Percentiles rank a stretch among this genome's conserved stretches.
Conservation (phyloP, 2,329 filamentous ascomycete species). For the Alternaria triticina region DNA sequence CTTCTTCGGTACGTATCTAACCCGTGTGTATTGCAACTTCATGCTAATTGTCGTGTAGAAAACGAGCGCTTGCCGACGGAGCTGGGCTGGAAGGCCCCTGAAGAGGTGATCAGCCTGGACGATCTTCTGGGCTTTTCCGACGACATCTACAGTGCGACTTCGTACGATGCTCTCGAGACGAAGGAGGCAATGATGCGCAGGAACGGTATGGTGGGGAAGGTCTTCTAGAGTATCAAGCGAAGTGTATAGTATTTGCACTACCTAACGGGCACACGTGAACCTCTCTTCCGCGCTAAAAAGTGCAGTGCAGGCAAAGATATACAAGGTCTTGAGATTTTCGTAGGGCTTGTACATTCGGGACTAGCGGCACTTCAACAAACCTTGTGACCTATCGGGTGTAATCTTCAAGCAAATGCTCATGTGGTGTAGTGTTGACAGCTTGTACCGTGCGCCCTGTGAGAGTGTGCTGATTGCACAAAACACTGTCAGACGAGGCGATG, state of each 20-base stretch:
- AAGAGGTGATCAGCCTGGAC: background rate
- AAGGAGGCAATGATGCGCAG: background rate
- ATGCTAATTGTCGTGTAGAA: background rate
- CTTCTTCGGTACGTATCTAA: background rate
- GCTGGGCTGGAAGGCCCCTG: background rate
- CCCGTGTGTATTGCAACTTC: fast-evolving
- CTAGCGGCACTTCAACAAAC: no score
- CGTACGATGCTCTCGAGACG: background rate
- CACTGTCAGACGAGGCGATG: no score
- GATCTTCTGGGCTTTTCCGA: background rate
- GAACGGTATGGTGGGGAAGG: background rate
- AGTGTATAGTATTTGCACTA: no score
- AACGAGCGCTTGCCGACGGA: constrained; percentile 2
- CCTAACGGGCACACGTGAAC: no score
- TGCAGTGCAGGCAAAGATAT: background rate
- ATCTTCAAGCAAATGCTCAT: no score
- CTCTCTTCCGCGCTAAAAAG: background rate
- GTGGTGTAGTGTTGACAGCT: no score
- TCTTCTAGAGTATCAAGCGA: background rate
- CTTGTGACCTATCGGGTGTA: no score
- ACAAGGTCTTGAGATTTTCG: no score
- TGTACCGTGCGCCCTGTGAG: no score
- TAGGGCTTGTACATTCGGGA: no score
- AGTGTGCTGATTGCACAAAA: no score
- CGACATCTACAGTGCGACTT: background rate